Evolutionary conservation across 1,284 basidiomycete species (phyloP).

Genomic region (Heterobasidion occidentale): DNA sequence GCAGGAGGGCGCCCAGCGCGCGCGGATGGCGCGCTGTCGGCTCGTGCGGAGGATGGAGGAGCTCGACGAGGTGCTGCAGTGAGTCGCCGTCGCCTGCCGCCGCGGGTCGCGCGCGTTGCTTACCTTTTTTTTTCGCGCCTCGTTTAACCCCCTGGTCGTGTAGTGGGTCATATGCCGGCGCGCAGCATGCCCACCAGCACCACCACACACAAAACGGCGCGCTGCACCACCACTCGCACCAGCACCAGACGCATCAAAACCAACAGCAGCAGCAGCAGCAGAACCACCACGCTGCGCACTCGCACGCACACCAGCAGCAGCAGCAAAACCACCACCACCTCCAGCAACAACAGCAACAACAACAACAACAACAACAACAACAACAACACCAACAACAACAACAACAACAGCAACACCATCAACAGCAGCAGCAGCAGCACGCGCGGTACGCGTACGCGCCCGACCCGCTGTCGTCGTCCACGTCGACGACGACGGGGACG

Average conservation of each 20-base stretch:
- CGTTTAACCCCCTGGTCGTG: background rate
- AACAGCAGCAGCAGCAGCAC: background rate
- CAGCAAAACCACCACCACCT: background rate
- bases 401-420: background rate
- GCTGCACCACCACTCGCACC: background rate
- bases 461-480: no score
- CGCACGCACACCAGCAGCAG: background rate
- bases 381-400: background rate
- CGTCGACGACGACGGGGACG: no score
- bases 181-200: no score
- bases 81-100: constrained; percentile 23
- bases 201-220: no score
- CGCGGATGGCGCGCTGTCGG: constrained; percentile 29
- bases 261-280: background rate
- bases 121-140: background rate
- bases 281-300: background rate
- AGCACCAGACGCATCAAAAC: background rate
- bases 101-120: constrained; percentile 18
- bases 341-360: background rate
- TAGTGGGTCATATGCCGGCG: background rate
- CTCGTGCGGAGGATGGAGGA: constrained; percentile 55
- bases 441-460: background rate
- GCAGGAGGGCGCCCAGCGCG: constrained; percentile 10
- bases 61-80: constrained; percentile 61
- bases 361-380: background rate